Evolutionary conservation across 176 grass and related monocot species (phyloP).

Genomic region (Triticum turgidum): DNA sequence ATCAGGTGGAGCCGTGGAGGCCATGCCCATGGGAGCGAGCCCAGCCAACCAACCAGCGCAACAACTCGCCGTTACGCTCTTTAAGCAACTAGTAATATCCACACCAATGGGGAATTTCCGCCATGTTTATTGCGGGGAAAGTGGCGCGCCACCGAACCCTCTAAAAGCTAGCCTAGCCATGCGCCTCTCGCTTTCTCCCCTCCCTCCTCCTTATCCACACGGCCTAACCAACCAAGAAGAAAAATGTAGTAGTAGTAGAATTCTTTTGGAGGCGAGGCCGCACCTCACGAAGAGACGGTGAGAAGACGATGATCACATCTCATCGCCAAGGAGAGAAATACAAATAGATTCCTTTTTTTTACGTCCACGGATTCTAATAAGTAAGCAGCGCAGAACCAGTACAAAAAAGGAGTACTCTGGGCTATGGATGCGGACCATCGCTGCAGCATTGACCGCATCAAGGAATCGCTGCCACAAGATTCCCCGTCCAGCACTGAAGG

Average conservation of each 20-base stretch:
- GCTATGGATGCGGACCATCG: too few species aligned
- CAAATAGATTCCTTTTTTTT: too few species aligned
- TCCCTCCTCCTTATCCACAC: slow-evolving; percentile 25
- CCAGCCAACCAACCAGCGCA: neutral
- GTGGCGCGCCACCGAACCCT: slow-evolving; percentile 39
- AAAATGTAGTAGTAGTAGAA: neutral
- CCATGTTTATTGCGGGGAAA: neutral
- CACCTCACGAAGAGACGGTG: too few species aligned
- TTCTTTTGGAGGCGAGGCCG: slow-evolving; percentile 15
- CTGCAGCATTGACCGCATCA: too few species aligned
- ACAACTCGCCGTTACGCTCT: neutral
- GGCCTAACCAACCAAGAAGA: neutral
- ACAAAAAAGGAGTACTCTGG: neutral
- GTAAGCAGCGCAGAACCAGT: too few species aligned
- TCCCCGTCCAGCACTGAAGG: neutral
- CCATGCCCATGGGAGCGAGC: too few species aligned
- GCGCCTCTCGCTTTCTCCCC: neutral
- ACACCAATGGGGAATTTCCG: neutral
- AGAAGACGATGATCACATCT: too few species aligned
- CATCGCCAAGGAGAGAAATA: too few species aligned
- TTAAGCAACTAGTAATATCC: neutral
- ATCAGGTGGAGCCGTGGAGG: neutral
- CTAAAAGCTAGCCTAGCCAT: neutral
- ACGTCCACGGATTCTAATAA: too few species aligned
- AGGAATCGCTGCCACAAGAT: neutral